Percentiles rank a stretch among this genome's conserved stretches.
phyloP scores from a whole-genome alignment of 768 basidiomycete genomes.

The Podaxis pistillaris region DNA sequence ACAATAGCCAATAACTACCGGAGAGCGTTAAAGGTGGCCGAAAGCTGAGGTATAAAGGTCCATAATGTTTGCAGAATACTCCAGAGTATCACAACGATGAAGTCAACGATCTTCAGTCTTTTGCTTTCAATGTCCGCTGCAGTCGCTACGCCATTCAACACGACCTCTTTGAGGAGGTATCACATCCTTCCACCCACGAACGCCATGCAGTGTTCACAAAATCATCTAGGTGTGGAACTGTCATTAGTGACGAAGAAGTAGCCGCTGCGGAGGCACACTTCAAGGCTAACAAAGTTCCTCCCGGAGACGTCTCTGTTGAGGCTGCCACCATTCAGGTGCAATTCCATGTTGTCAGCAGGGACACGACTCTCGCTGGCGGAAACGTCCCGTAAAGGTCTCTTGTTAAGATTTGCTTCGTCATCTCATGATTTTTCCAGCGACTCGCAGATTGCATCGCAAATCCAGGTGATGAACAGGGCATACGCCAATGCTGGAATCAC shows the following conservation, averaged over 20 bases:
- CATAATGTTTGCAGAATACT: background rate
- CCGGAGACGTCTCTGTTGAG: background rate
- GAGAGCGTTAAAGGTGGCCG: background rate
- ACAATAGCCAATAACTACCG: background rate
- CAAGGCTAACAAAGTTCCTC: conserved; percentile 6
- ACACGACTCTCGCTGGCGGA: conserved; percentile 16
- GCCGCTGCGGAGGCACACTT: conserved; percentile 12
- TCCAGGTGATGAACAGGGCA: conserved; percentile 38
- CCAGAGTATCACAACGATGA: background rate
- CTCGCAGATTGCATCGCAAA: conserved; percentile 32
- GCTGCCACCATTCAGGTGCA: conserved; percentile 15
- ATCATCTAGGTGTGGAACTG: conserved; percentile 8
- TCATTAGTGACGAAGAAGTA: conserved; percentile 13
- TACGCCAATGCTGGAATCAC: conserved; percentile 32
- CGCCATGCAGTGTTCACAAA: no score
- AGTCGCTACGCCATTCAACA: background rate
- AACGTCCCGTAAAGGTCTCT: conserved; percentile 11
- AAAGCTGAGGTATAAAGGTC: background rate
- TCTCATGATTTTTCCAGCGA: conserved; percentile 16
- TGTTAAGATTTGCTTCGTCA: background rate
- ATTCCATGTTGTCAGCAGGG: conserved; percentile 18
- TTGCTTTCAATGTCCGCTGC: background rate
- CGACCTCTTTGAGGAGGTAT: background rate
- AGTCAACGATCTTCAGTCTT: background rate
- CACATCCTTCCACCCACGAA: background rate